These are phyloP conservation scores for Immersiella caudata DNA, from an alignment of 495 filamentous ascomycete species.

Conservation along the genomic window DNA sequence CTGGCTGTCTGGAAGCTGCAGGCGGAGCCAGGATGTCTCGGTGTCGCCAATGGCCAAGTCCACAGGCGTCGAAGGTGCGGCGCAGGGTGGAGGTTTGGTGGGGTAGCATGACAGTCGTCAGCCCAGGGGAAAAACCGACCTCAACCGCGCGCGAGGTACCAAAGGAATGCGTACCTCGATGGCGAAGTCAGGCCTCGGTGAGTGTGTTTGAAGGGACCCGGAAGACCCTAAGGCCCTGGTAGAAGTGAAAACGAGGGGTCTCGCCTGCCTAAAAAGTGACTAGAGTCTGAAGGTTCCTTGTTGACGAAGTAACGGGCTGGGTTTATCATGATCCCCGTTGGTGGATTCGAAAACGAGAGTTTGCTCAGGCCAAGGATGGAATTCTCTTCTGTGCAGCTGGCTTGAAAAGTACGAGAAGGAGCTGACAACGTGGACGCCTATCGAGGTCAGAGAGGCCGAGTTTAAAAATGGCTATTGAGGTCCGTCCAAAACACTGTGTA, in stretches of 20 bases:
- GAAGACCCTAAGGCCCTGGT: neutral
- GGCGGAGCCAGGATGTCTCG: neutral
- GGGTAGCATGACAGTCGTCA: slow-evolving; percentile 18
- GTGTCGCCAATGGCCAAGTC: neutral
- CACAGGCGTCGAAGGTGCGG: neutral
- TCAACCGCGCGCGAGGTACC: slow-evolving; percentile 1
- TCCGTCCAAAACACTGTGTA: neutral
- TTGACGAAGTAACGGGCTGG: neutral
- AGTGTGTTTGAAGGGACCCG: no score
- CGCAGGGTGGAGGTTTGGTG: slow-evolving; percentile 12
- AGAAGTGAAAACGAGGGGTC: neutral
- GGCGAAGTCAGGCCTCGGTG: neutral
- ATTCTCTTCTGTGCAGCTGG: slow-evolving; percentile 7
- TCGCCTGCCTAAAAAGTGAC: neutral
- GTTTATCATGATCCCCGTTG: neutral
- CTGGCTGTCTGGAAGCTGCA: neutral
- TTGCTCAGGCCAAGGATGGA: neutral
- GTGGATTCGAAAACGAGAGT: slow-evolving; percentile 7
- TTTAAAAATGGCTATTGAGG: neutral
- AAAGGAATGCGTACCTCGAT: slow-evolving; percentile 2
- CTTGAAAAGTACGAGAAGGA: neutral
- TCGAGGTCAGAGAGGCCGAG: slow-evolving; percentile 6
- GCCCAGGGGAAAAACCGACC: slow-evolving; percentile 8
- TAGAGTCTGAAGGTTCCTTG: neutral
- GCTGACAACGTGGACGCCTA: slow-evolving; percentile 12